Evolutionary conservation across 495 filamentous ascomycete species (phyloP).

Genomic region (Penicillium waksmanii): DNA sequence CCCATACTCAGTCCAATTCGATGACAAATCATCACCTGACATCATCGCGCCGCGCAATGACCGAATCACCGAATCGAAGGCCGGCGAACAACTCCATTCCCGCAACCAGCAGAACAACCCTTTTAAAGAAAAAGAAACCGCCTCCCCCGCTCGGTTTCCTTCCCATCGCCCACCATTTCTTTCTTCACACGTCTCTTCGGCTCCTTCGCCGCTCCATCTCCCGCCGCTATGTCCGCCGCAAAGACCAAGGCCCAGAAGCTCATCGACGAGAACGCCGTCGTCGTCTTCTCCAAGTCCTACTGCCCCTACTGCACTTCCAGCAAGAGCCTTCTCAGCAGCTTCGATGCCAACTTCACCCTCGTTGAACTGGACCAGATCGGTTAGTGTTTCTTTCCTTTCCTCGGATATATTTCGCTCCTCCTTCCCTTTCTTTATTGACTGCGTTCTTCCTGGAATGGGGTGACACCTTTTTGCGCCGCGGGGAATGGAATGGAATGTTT

Average conservation of each 20-base stretch:
- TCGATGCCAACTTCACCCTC: constrained; percentile 71
- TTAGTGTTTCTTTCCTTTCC: constrained; percentile 44
- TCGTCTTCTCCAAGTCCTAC: constrained; percentile 94
- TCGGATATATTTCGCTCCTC: neutral
- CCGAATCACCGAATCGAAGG: constrained; percentile 25
- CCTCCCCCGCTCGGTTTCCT: constrained; percentile 13
- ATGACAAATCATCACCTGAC: constrained; percentile 34
- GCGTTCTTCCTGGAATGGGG: no score
- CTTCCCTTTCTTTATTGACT: no score
- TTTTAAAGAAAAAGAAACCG: constrained; percentile 23
- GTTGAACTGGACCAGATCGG: constrained; percentile 86
- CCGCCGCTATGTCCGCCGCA: constrained; percentile 79
- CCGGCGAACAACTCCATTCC: constrained; percentile 2
- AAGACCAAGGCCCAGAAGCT: constrained; percentile 82
- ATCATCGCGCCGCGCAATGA: constrained; percentile 30
- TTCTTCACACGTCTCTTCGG: constrained; percentile 78
- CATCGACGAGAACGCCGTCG: constrained; percentile 91
- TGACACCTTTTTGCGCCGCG: constrained; percentile 7
- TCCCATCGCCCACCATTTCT: constrained; percentile 62
- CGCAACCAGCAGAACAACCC: constrained; percentile 5
- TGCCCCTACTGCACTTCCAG: constrained; percentile 92
- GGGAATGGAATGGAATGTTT: neutral
- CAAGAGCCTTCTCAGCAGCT: constrained; percentile 70
- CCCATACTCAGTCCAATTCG: neutral
- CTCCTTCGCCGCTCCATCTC: constrained; percentile 55